These are phyloP conservation scores for Aspergillus sp. DNA, from an alignment of 2,329 filamentous ascomycete species.

Conservation along the genomic window DNA sequence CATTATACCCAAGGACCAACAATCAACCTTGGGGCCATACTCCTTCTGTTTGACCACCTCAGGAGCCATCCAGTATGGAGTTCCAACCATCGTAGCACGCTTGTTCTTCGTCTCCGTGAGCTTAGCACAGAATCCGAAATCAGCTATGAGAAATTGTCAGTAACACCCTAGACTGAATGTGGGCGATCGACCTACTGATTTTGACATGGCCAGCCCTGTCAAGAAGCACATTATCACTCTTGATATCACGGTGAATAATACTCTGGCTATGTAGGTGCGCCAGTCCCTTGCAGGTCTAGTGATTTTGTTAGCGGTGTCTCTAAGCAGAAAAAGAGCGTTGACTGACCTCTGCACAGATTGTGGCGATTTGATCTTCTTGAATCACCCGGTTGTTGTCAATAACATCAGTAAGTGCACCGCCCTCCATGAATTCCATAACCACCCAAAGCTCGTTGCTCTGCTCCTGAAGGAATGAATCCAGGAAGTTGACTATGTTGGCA, in stretches of 20 bases:
- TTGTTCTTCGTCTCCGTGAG: constrained; percentile 96
- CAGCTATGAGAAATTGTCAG: constrained; percentile 63
- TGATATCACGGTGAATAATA: constrained; percentile 99
- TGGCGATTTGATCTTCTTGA: constrained; percentile 95
- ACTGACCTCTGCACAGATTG: constrained; percentile 91
- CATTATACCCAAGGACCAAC: constrained; percentile 99
- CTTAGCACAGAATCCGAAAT: constrained; percentile 99
- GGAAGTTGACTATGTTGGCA: constrained; percentile 97
- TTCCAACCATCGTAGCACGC: constrained; percentile 98
- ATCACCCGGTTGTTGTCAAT: constrained; percentile 97
- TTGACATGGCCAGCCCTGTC: constrained; percentile 96
- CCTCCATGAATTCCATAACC: constrained; percentile 99
- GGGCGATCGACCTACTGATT: constrained; percentile 73
- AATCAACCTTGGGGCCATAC: constrained; percentile 97
- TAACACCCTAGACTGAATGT: constrained; percentile 22
- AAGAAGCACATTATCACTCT: constrained; percentile 96
- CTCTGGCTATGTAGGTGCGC: constrained; percentile 94
- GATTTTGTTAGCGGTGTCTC: constrained; percentile 18
- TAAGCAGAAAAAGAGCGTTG: not conserved
- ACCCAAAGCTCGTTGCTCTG: constrained; percentile 97
- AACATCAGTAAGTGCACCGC: constrained; percentile 93
- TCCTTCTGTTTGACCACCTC: constrained; percentile 99
- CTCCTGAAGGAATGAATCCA: constrained; percentile 95
- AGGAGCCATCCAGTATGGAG: constrained; percentile 99
- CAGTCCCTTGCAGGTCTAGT: constrained; percentile 89